Conservation (phyloP, 2,329 filamentous ascomycete species). For the Diaporthe batatas region DNA sequence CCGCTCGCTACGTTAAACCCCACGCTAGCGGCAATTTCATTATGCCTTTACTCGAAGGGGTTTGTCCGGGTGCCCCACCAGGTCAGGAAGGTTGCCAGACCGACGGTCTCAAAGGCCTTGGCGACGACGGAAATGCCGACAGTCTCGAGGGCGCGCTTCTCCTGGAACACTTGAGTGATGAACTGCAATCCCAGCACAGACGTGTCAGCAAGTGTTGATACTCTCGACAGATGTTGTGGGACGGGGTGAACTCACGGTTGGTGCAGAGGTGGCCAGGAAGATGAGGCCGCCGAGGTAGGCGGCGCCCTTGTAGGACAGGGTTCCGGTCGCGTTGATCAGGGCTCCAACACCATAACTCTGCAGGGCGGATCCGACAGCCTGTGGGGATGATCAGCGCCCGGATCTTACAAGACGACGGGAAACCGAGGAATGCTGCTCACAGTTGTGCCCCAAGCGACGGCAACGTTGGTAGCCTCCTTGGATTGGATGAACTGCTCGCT, state of each 20-base stretch:
- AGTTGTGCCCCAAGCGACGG: constrained; percentile 80
- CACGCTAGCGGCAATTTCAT: background rate
- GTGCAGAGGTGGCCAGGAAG: constrained; percentile 91
- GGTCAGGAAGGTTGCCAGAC: constrained; percentile 90
- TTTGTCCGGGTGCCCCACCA: constrained; percentile 98
- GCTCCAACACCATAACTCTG: constrained; percentile 92
- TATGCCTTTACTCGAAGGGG: constrained; percentile 80
- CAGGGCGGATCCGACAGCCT: constrained; percentile 80
- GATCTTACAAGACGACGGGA: too few species aligned
- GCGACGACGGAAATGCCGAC: constrained; percentile 87
- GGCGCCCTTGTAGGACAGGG: constrained; percentile 95
- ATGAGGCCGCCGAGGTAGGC: constrained; percentile 92
- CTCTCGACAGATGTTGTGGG: too few species aligned
- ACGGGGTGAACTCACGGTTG: constrained; percentile 73
- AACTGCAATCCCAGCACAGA: constrained; percentile 66
- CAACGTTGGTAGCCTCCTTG: constrained; percentile 90
- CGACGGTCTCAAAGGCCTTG: constrained; percentile 92
- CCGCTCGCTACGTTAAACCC: background rate
- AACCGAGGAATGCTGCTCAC: background rate
- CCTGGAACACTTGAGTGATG: constrained; percentile 86
- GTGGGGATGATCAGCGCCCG: background rate
- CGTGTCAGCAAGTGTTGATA: constrained; percentile 27
- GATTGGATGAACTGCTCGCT: constrained; percentile 97
- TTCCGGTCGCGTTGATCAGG: constrained; percentile 94
- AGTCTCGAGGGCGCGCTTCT: constrained; percentile 93